Evolutionary conservation across 306 rosid genomes (phyloP), one percentile per base, ranked within the genome.

Genomic region (Cucurbita moschata): DNA sequence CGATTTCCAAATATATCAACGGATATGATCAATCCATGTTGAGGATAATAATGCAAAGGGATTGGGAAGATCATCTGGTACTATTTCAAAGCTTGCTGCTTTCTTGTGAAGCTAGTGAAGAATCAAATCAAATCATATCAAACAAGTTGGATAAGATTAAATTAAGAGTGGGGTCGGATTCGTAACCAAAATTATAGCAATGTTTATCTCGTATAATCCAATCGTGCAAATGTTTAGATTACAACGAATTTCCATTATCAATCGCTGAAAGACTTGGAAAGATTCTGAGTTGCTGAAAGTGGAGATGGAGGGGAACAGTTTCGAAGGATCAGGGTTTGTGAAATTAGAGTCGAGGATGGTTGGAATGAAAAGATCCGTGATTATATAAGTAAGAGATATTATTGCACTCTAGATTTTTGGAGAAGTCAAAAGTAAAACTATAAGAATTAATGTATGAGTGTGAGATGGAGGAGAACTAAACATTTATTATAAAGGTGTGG

Each of bases 281-380:
- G 62, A 59, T 54, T 54, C 50, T 15, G 60, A 23, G 55, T 60
- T 18, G 66, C 53, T n/a, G 37, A 74, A 74, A 64, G 12, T 50
- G 62, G 37, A 73, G 74, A 68, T 77, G 83, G 82, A 60, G 79
- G 82, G 82, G 89, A 81, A 64, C 82, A 75, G 73, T 10, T 38
- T 10, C n/a, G 38, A 11, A 80, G 51, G 61, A 61, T 4, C 2
- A 85, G 54, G 82, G 97, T 83, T 83, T 59, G 81, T 87, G 23
- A 82, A 30, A 30, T 30, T 30, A 30, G 2, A 2, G 35, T 30
- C 3, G 30, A 26, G 30, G 30, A 26, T 30, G 3, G 35, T 2
- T 2, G 35, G 35, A 30, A 26, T 26, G 30, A 26, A 1, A 26
- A 30, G 35, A 30, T 30, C 4, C n/a, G 0, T 30, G 35, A 30